phyloP scores from a whole-genome alignment of 2,329 filamentous ascomycete genomes.

The Teratosphaeria pseudoeucalypti region DNA sequence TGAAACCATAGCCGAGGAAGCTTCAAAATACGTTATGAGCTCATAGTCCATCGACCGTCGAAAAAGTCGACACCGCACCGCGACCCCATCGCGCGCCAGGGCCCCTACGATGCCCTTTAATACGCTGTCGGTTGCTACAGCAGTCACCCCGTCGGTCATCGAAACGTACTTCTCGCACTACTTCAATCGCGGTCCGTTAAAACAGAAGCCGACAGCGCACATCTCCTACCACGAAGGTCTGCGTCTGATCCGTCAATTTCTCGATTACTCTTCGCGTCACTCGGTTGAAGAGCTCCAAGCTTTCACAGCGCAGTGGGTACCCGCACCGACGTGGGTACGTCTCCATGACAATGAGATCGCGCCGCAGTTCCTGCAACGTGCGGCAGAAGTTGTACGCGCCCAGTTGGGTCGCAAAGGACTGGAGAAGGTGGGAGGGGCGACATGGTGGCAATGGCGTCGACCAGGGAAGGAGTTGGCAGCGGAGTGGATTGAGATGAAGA shows the following conservation, averaged over 20 bases:
- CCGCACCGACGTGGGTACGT: constrained; percentile 77
- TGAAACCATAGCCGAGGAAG: not conserved
- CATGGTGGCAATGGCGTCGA: constrained; percentile 85
- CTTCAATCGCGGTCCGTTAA: constrained; percentile 64
- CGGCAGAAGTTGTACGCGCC: constrained; percentile 56
- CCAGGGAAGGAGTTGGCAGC: constrained; percentile 57
- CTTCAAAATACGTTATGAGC: not conserved
- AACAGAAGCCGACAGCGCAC: constrained; percentile 74
- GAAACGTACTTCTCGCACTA: constrained; percentile 86
- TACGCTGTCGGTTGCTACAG: constrained; percentile 69
- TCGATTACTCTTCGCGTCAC: constrained; percentile 74
- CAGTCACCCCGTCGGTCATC: constrained; percentile 78
- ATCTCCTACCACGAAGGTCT: constrained; percentile 92
- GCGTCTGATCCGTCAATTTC: constrained; percentile 74
- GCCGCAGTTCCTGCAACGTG: constrained; percentile 49
- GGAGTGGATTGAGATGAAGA: constrained; percentile 95
- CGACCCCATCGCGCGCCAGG: not conserved
- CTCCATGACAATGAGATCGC: constrained; percentile 60
- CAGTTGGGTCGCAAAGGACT: constrained; percentile 73
- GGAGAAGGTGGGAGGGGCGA: constrained; percentile 63
- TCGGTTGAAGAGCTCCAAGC: constrained; percentile 87
- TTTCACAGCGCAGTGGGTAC: constrained; percentile 87
- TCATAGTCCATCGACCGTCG: not conserved
- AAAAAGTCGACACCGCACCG: not conserved
- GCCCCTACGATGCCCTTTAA: constrained; percentile 53